A percentile compares a stretch with the other conserved stretches of the same genome.
Conservation (phyloP, 129 eudicot genomes). For the Saussurea involucrata region DNA sequence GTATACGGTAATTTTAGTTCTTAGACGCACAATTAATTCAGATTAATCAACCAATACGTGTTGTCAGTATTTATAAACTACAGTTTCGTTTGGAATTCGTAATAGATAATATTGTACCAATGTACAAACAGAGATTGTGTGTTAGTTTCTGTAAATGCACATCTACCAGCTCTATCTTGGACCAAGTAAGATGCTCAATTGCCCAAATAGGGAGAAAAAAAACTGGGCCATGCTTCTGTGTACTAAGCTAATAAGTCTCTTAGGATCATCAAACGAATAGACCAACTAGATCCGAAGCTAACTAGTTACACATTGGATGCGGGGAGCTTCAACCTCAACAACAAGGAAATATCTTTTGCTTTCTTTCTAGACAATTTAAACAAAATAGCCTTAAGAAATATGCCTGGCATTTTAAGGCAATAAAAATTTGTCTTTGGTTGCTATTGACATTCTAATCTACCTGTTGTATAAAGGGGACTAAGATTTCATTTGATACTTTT, state of each 20-base stretch:
- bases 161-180: not conserved
- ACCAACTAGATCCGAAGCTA: not conserved
- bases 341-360: not conserved
- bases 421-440: not conserved
- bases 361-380: not conserved
- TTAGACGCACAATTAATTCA: not conserved
- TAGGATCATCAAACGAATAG: not conserved
- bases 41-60: conserved; percentile 4
- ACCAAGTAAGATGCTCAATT: not conserved
- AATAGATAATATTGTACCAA: not conserved
- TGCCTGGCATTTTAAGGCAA: not conserved
- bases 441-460: conserved; percentile 2
- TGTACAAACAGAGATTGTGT: conserved; percentile 1
- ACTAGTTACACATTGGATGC: conserved; percentile 1
- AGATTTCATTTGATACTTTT: not conserved
- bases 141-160: conserved; percentile 4
- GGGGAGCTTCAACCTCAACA: not conserved
- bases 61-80: not conserved
- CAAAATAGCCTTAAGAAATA: not conserved
- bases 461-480: conserved; percentile 8
- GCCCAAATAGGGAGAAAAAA: not conserved
- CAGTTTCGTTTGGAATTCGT: conserved; percentile 1
- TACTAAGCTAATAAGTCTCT: not conserved
- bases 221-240: not conserved
- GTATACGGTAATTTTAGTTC: not conserved